A percentile compares a stretch with the other conserved stretches of the same genome.
phyloP scores from a whole-genome alignment of 2,329 filamentous ascomycete species.

The Ceratocystis eucalypticola region DNA sequence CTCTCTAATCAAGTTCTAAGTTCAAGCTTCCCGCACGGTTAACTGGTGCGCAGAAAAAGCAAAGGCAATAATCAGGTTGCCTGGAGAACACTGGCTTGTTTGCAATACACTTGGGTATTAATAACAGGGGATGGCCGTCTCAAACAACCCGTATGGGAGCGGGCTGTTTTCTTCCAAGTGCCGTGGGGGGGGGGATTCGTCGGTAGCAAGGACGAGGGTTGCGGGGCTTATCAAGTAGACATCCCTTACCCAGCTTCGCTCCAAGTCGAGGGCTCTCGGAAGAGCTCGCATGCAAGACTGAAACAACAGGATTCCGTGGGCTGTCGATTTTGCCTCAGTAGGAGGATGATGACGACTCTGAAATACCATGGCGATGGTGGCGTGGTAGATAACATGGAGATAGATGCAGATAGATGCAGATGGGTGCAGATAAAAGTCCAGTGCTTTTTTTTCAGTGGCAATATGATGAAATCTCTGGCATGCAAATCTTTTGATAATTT shows the following conservation, averaged over 20 bases:
- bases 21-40: neutral
- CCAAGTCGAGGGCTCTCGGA: neutral
- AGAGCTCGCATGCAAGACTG: neutral
- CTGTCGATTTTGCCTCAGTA: neutral
- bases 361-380: neutral
- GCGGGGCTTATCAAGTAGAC: neutral
- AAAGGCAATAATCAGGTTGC: neutral
- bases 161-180: neutral
- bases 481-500: neutral
- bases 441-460: neutral
- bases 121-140: neutral
- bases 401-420: neutral
- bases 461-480: neutral
- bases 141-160: neutral
- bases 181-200: neutral
- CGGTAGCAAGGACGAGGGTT: constrained; percentile 1
- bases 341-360: neutral
- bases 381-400: neutral
- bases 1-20: neutral
- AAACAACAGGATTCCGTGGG: neutral
- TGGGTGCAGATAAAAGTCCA: neutral
- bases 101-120: neutral
- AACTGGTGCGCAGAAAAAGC: neutral
- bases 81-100: constrained; percentile 1
- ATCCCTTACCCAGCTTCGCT: neutral